phyloP scores from a whole-genome alignment of 306 rosid species.

The Cicer arietinum region DNA sequence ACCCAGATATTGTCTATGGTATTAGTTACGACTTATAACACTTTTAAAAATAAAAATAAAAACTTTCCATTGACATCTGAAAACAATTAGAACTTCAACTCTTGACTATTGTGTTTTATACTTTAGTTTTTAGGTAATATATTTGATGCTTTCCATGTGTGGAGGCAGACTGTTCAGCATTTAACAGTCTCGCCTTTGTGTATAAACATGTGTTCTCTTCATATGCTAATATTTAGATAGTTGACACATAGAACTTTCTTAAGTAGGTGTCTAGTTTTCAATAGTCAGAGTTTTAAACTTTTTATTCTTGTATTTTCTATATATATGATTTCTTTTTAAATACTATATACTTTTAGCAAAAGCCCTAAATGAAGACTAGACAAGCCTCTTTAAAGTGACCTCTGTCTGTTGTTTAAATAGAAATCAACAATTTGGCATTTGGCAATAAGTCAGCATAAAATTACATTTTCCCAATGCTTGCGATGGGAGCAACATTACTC shows the following conservation, averaged over 20 bases:
- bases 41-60: background rate
- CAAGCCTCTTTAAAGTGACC: background rate
- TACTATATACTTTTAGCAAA: background rate
- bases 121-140: background rate
- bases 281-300: background rate
- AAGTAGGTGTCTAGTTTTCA: slow-evolving; percentile 3
- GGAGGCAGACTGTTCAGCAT: background rate
- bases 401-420: background rate
- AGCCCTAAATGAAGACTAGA: background rate
- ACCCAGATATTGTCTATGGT: background rate
- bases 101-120: background rate
- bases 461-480: background rate
- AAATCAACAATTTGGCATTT: background rate
- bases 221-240: background rate
- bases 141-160: background rate
- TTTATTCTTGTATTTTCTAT: background rate
- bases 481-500: background rate
- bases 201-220: background rate
- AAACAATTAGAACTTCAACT: background rate
- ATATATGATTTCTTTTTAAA: background rate
- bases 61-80: slow-evolving; percentile 2
- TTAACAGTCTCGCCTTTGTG: background rate
- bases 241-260: background rate
- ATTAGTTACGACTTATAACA: background rate
- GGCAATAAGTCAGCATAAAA: background rate